Percentiles rank a stretch among this genome's conserved stretches.
phyloP scores from a whole-genome alignment of 2,329 filamentous ascomycete genomes.

The Cladophialophora chaetospira region DNA sequence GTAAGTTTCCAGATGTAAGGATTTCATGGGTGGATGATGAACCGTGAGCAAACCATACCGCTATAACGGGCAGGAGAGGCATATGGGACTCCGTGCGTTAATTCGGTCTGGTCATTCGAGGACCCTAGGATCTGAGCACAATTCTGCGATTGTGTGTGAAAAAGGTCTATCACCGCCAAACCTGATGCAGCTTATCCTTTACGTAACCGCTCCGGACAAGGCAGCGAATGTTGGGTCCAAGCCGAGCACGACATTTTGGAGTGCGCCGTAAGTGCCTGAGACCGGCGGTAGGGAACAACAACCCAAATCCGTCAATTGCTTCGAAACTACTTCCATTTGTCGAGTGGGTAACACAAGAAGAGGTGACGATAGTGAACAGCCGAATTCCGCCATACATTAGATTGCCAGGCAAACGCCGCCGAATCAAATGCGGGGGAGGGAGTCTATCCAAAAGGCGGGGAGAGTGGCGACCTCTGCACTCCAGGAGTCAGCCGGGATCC shows the following conservation, averaged over 20 bases:
- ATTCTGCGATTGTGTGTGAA: conserved; percentile 26
- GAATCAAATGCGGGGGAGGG: conserved; percentile 22
- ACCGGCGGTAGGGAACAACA: conserved; percentile 6
- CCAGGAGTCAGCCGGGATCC: neutral
- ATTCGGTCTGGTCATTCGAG: conserved; percentile 27
- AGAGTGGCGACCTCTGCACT: neutral
- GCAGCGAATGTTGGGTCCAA: conserved; percentile 35
- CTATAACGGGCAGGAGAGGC: conserved; percentile 21
- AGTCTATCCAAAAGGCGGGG: conserved; percentile 18
- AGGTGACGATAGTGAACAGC: conserved; percentile 10
- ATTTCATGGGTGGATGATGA: neutral
- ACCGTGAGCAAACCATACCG: conserved; percentile 10
- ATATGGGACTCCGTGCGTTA: conserved; percentile 24
- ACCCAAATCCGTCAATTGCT: conserved; percentile 14
- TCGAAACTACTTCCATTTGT: conserved; percentile 11
- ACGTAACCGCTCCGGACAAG: conserved; percentile 44
- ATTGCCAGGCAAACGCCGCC: conserved; percentile 9
- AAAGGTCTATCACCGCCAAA: conserved; percentile 27
- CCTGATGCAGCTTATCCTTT: conserved; percentile 40
- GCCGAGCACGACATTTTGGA: conserved; percentile 22
- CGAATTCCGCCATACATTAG: conserved; percentile 11
- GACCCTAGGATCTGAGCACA: conserved; percentile 27
- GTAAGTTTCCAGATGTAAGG: conserved; percentile 8
- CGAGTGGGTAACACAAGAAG: conserved; percentile 15
- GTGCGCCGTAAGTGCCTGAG: conserved; percentile 1